phyloP scores from a whole-genome alignment of 2,329 filamentous ascomycete genomes.

The Chaetomiaceae sp. region DNA sequence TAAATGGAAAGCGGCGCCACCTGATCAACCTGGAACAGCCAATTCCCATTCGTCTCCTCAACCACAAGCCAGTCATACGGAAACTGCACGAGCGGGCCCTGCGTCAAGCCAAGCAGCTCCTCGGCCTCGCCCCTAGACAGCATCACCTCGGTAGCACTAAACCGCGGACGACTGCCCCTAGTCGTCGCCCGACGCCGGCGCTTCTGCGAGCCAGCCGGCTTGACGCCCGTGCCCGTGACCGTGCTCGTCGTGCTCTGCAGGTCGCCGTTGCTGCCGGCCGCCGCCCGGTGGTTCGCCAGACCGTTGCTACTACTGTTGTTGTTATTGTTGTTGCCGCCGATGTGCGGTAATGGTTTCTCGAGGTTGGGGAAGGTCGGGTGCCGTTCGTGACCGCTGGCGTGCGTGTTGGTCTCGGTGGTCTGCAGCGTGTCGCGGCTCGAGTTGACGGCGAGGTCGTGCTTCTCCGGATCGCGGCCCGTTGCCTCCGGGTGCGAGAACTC shows the following conservation, averaged over 20 bases:
- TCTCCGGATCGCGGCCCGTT: slow-evolving; percentile 4
- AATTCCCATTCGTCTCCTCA: slow-evolving; percentile 89
- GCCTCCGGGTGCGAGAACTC: slow-evolving; percentile 20
- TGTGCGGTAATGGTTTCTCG: slow-evolving; percentile 36
- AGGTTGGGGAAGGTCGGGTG: slow-evolving; percentile 51
- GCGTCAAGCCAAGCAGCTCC: slow-evolving; percentile 70
- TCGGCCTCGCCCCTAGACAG: slow-evolving; percentile 71
- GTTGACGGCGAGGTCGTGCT: slow-evolving; percentile 8
- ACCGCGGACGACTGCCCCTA: slow-evolving; percentile 58
- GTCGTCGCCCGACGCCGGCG: slow-evolving; percentile 64
- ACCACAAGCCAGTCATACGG: slow-evolving; percentile 93
- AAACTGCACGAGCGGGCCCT: slow-evolving; percentile 85
- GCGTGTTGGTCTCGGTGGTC: slow-evolving; percentile 23
- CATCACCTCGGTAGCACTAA: slow-evolving; percentile 65
- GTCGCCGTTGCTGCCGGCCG: slow-evolving; percentile 15
- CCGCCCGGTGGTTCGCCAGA: slow-evolving; percentile 13
- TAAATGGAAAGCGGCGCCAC: slow-evolving; percentile 97
- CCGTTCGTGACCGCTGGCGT: slow-evolving; percentile 40
- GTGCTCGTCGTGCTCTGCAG: no score
- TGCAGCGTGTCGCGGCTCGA: slow-evolving; percentile 21
- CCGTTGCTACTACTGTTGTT: slow-evolving; percentile 12
- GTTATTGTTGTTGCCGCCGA: slow-evolving; percentile 12
- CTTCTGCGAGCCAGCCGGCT: slow-evolving; percentile 45
- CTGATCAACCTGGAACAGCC: slow-evolving; percentile 94
- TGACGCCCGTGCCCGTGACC: slow-evolving; percentile 25